phyloP scores from a whole-genome alignment of 2,329 filamentous ascomycete species.

The Penicillium brasilianum region DNA sequence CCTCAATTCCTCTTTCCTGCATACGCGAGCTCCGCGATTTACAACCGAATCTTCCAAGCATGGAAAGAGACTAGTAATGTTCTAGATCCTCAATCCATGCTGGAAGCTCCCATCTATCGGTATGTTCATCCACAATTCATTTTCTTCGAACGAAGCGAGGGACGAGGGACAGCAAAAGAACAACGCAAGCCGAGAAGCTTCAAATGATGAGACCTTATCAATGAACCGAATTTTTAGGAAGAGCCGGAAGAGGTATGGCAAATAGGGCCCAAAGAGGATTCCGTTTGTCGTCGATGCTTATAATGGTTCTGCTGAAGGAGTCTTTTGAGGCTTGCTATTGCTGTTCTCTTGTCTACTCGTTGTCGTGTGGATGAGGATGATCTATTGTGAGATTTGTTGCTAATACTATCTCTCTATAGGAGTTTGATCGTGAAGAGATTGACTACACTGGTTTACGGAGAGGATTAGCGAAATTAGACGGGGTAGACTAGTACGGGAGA shows the following conservation, averaged over 20 bases:
- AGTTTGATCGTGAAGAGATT: not conserved
- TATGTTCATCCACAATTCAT: conserved; percentile 11
- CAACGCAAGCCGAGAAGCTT: conserved; percentile 25
- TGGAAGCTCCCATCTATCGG: conserved; percentile 13
- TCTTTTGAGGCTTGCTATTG: conserved; percentile 26
- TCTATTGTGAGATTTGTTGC: conserved; percentile 13
- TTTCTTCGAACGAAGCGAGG: conserved; percentile 6
- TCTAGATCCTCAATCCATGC: conserved; percentile 8
- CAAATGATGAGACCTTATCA: conserved; percentile 50
- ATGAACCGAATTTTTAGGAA: conserved; percentile 53
- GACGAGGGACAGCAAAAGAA: conserved; percentile 12
- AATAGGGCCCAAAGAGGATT: conserved; percentile 26
- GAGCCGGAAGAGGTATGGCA: conserved; percentile 56
- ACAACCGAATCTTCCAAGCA: conserved; percentile 1
- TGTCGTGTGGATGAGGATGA: conserved; percentile 3
- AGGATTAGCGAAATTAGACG: not conserved
- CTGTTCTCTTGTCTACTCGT: conserved; percentile 14
- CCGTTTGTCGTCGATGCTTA: conserved; percentile 53
- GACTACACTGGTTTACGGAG: not conserved
- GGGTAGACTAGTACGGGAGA: not conserved
- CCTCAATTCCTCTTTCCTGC: conserved; percentile 1
- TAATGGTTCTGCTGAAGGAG: conserved; percentile 53
- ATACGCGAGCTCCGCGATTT: not conserved
- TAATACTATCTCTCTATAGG: conserved; percentile 17
- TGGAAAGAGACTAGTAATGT: conserved; percentile 18